Percentiles rank a stretch among this genome's conserved stretches.
phyloP scores from a whole-genome alignment of 768 basidiomycete species.

The Lactarius tabidus region DNA sequence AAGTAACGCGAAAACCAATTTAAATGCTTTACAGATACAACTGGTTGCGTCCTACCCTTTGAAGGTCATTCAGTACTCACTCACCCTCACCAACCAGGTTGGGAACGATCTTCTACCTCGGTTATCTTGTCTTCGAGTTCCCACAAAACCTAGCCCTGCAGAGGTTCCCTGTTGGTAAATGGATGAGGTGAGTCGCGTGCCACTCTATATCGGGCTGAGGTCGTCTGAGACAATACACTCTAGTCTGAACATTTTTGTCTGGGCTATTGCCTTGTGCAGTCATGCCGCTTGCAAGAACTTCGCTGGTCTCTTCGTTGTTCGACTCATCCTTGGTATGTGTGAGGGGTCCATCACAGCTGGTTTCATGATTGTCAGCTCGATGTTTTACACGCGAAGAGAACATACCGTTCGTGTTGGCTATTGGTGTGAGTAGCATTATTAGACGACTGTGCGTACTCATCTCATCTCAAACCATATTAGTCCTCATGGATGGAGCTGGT shows the following conservation, averaged over 20 bases:
- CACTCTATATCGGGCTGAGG: background rate
- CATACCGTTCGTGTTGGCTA: constrained; percentile 67
- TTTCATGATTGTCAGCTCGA: constrained; percentile 69
- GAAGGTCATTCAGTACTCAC: too few species aligned
- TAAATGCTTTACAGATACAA: constrained; percentile 47
- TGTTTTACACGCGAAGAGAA: constrained; percentile 74
- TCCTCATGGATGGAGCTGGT: constrained; percentile 75
- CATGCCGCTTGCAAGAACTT: constrained; percentile 75
- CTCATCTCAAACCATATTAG: constrained; percentile 33
- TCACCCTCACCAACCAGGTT: constrained; percentile 43
- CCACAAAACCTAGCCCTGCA: constrained; percentile 72
- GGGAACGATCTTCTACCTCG: constrained; percentile 70
- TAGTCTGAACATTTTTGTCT: constrained; percentile 63
- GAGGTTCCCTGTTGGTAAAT: constrained; percentile 70
- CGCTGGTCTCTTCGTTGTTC: constrained; percentile 55
- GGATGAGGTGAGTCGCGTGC: constrained; percentile 57
- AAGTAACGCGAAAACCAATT: background rate
- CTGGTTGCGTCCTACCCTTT: constrained; percentile 40
- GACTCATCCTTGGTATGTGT: constrained; percentile 65
- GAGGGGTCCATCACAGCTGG: constrained; percentile 71
- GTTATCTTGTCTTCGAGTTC: constrained; percentile 67
- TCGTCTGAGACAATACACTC: background rate
- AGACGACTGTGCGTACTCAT: background rate
- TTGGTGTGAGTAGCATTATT: constrained; percentile 53
- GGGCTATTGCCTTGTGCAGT: constrained; percentile 54